Percentiles rank a stretch among this genome's conserved stretches.
phyloP scores from a whole-genome alignment of 2,329 filamentous ascomycete species.

The Penicillium sp. region DNA sequence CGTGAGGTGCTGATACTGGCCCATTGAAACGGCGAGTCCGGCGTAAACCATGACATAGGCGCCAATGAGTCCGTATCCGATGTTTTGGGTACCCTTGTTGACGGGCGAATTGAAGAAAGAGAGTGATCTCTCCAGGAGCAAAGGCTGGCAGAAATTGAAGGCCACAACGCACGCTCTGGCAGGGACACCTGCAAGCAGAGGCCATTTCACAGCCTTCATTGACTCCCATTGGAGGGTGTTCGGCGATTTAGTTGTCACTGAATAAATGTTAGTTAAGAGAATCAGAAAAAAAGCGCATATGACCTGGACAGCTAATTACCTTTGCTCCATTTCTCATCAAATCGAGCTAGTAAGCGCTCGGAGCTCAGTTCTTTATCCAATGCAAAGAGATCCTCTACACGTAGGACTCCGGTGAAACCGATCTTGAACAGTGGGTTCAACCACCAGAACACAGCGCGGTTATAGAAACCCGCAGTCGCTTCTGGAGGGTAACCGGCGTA shows the following conservation, averaged over 20 bases:
- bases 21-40: slow-evolving; percentile 36
- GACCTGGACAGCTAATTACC: slow-evolving; percentile 24
- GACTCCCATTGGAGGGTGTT: slow-evolving; percentile 33
- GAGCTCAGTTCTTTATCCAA: slow-evolving; percentile 49
- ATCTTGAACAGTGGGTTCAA: slow-evolving; percentile 52
- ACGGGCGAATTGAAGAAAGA: slow-evolving; percentile 33
- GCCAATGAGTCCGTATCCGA: slow-evolving; percentile 47
- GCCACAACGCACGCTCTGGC: slow-evolving; percentile 38
- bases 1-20: slow-evolving; percentile 44
- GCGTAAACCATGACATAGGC: slow-evolving; percentile 46
- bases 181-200: slow-evolving; percentile 33
- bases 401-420: slow-evolving; percentile 48
- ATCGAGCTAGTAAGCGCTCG: slow-evolving; percentile 39
- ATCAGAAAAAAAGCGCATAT: not conserved
- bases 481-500: slow-evolving; percentile 50
- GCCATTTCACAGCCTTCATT: slow-evolving; percentile 36
- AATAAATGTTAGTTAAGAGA: slow-evolving; percentile 11
- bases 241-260: slow-evolving; percentile 29
- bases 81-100: slow-evolving; percentile 30
- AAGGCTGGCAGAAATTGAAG: slow-evolving; percentile 40
- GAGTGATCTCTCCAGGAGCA: slow-evolving; percentile 41
- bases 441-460: slow-evolving; percentile 54
- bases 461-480: slow-evolving; percentile 54
- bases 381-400: slow-evolving; percentile 46
- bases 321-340: slow-evolving; percentile 44